Evolutionary conservation across 805 yeast genomes (phyloP).

Genomic region (Spathaspora hagerdaliae): DNA sequence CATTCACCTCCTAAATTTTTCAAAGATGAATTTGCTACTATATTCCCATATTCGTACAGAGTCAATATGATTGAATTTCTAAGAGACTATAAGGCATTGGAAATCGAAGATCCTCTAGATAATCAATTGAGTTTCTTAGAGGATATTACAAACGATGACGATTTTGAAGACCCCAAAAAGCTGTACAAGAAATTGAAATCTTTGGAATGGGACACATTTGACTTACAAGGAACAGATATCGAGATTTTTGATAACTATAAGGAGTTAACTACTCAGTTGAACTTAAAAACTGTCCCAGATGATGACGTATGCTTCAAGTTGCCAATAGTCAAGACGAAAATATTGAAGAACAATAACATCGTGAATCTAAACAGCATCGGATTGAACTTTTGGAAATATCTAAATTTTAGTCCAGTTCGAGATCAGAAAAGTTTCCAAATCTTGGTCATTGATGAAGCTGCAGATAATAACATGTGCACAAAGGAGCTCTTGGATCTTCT

Average conservation of each 20-base stretch:
- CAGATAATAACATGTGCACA: conserved; percentile 17
- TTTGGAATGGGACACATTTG: conserved; percentile 35
- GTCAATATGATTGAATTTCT: conserved; percentile 33
- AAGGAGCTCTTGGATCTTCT: conserved; percentile 40
- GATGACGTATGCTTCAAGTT: conserved; percentile 22
- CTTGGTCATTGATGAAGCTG: conserved; percentile 39
- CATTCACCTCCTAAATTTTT: conserved; percentile 10
- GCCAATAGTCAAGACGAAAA: conserved; percentile 23
- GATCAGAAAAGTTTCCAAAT: conserved; percentile 51
- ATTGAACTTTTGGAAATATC: conserved; percentile 50
- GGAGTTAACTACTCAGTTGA: conserved; percentile 12
- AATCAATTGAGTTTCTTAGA: conserved; percentile 34
- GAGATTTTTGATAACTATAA: conserved; percentile 19
- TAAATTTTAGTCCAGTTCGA: conserved; percentile 53
- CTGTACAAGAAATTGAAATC: conserved; percentile 18
- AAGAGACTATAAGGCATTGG: conserved; percentile 16
- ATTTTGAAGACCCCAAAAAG: conserved; percentile 21
- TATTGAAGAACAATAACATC: conserved; percentile 34
- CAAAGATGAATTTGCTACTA: conserved; percentile 15
- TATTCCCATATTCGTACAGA: conserved; percentile 30
- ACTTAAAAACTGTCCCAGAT: conserved; percentile 7
- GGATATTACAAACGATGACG: conserved; percentile 32
- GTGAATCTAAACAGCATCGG: conserved; percentile 45
- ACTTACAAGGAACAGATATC: conserved; percentile 11
- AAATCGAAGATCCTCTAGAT: conserved; percentile 17